These are phyloP conservation scores for Tulasnella calospora DNA, from an alignment of 768 basidiomycete species.

Conservation along the genomic window DNA sequence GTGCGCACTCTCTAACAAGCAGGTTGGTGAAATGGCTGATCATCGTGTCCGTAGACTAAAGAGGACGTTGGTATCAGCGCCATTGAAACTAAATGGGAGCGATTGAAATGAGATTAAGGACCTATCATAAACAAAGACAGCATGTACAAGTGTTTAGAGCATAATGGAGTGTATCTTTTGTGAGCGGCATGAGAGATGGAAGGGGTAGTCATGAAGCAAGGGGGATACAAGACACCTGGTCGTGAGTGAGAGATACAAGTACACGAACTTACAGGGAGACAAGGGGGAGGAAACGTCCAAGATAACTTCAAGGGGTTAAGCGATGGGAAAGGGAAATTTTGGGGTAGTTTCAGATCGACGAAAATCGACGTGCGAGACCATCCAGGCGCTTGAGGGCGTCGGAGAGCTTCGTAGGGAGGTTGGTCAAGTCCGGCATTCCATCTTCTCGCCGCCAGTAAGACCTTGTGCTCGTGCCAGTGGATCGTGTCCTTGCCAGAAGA, in stretches of 20 bases:
- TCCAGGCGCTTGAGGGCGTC: slow-evolving; percentile 17
- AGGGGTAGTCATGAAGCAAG: background rate
- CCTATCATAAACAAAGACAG: background rate
- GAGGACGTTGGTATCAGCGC: slow-evolving; percentile 67
- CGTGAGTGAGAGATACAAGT: background rate
- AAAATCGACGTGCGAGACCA: background rate
- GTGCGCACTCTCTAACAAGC: slow-evolving; percentile 38
- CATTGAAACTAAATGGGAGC: slow-evolving; percentile 57
- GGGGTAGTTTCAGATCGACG: background rate
- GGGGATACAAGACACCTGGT: background rate
- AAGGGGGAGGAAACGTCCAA: background rate
- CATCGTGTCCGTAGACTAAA: slow-evolving; percentile 42
- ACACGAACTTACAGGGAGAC: background rate
- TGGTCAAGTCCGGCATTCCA: background rate
- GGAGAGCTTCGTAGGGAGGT: background rate
- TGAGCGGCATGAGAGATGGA: background rate
- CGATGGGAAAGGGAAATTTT: background rate
- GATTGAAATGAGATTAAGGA: slow-evolving; percentile 35
- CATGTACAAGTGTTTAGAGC: background rate
- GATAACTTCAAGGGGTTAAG: background rate
- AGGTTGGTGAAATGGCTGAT: background rate
- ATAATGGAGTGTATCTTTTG: background rate
- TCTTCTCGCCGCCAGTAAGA: background rate
- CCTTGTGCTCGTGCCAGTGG: background rate
- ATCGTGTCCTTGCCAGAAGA: background rate